A percentile compares a stretch with the other conserved stretches of the same genome.
Evolutionary conservation across 257 asterid genomes (phyloP).

Genomic region (Solanum appendiculatum): DNA sequence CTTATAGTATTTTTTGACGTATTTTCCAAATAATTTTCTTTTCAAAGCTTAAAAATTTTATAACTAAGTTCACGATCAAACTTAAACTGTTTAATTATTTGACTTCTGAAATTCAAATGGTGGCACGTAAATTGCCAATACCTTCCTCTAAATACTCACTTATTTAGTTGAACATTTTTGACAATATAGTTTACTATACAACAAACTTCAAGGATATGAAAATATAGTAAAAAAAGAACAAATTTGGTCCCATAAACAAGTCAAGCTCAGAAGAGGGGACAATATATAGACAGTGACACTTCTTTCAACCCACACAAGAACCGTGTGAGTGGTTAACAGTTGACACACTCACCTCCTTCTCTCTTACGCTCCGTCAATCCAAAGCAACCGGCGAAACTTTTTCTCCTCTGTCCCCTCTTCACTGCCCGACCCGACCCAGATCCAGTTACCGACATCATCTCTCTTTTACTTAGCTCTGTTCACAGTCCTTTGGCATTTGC

Average conservation of each 20-base stretch:
- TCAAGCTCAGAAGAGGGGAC: neutral
- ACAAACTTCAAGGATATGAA: neutral
- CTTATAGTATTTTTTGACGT: too few relatives aligned
- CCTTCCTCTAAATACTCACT: neutral
- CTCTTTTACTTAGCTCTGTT: neutral
- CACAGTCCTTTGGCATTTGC: neutral
- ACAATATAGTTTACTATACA: neutral
- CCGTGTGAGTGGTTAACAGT: constrained; percentile 17
- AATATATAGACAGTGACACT: neutral
- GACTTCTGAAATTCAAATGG: neutral
- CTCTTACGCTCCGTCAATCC: constrained; percentile 30
- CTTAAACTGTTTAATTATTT: too few relatives aligned
- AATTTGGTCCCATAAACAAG: neutral
- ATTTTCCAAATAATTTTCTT: too few relatives aligned
- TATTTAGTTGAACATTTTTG: neutral
- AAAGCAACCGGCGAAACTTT: constrained; percentile 38
- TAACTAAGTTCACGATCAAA: too few relatives aligned
- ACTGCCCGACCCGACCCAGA: constrained; percentile 23
- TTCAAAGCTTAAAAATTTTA: too few relatives aligned
- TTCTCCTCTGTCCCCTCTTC: neutral
- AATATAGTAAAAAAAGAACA: neutral
- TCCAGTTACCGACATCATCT: constrained; percentile 1
- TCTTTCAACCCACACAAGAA: constrained; percentile 17
- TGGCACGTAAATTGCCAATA: neutral
- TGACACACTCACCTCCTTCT: constrained; percentile 28